These are phyloP conservation scores for Penicillium occitanis DNA, from an alignment of 2,329 filamentous ascomycete species.

Conservation along the genomic window DNA sequence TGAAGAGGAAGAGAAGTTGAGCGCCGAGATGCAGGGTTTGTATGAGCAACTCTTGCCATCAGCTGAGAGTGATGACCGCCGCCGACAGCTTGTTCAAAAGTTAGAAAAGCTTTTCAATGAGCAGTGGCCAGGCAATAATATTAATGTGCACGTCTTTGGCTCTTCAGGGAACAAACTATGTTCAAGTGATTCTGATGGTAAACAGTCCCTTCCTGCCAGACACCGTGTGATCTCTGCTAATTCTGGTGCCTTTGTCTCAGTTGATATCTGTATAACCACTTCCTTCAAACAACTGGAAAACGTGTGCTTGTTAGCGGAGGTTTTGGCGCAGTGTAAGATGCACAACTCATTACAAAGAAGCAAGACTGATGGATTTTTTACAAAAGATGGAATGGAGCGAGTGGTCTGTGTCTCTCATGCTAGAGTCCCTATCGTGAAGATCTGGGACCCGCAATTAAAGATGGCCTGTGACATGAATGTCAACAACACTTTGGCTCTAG, in stretches of 20 bases:
- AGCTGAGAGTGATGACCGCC: constrained; percentile 71
- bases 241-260: constrained; percentile 47
- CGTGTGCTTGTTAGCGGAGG: constrained; percentile 85
- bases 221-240: not conserved
- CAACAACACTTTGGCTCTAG: constrained; percentile 90
- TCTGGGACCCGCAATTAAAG: constrained; percentile 91
- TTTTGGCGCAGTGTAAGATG: constrained; percentile 73
- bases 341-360: not conserved
- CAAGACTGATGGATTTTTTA: constrained; percentile 7
- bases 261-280: constrained; percentile 97
- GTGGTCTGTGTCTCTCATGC: constrained; percentile 92
- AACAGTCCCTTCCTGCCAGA: constrained; percentile 10
- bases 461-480: constrained; percentile 98
- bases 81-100: constrained; percentile 77
- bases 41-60: constrained; percentile 85
- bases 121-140: constrained; percentile 87
- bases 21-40: constrained; percentile 78
- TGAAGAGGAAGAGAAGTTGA: constrained; percentile 72
- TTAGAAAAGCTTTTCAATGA: constrained; percentile 83
- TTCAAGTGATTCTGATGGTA: constrained; percentile 94
- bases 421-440: constrained; percentile 97
- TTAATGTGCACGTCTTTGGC: constrained; percentile 92
- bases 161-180: constrained; percentile 94
- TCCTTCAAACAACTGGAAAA: constrained; percentile 81
- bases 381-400: constrained; percentile 86